phyloP scores from a whole-genome alignment of 768 basidiomycete species.

The Pleurotus giganteus region DNA sequence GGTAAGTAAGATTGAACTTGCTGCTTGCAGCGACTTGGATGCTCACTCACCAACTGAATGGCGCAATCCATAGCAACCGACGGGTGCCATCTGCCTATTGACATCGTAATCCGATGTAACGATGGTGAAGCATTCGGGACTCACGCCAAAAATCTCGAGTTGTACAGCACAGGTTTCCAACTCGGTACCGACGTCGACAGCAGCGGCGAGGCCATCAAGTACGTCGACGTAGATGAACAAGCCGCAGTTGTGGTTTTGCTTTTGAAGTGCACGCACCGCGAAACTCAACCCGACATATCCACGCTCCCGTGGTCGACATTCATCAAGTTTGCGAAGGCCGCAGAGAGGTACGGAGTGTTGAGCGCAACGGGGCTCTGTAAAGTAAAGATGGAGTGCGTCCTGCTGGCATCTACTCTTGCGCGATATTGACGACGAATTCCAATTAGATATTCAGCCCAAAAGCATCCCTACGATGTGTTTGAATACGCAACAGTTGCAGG shows the following conservation, averaged over 20 bases:
- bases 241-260: slow-evolving; percentile 5
- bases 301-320: slow-evolving; percentile 11
- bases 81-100: background rate
- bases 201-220: background rate
- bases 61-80: too few relatives aligned
- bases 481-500: background rate
- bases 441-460: background rate
- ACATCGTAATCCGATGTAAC: background rate
- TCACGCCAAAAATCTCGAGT: background rate
- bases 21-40: too few relatives aligned
- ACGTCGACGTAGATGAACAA: background rate
- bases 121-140: background rate
- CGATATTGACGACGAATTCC: background rate
- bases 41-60: too few relatives aligned
- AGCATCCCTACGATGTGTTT: background rate
- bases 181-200: background rate
- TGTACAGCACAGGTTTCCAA: background rate
- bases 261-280: slow-evolving; percentile 18
- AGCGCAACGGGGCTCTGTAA: slow-evolving; percentile 18
- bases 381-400: slow-evolving; percentile 16
- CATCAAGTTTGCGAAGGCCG: slow-evolving; percentile 16
- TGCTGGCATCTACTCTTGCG: background rate
- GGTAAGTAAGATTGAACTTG: too few relatives aligned
- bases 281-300: slow-evolving; percentile 17
- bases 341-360: slow-evolving; percentile 22